Percentiles rank a stretch among this genome's conserved stretches.
These are phyloP conservation scores for Phaeosphaeria sp. DNA, from an alignment of 2,329 filamentous ascomycete species.

Conservation along the genomic window DNA sequence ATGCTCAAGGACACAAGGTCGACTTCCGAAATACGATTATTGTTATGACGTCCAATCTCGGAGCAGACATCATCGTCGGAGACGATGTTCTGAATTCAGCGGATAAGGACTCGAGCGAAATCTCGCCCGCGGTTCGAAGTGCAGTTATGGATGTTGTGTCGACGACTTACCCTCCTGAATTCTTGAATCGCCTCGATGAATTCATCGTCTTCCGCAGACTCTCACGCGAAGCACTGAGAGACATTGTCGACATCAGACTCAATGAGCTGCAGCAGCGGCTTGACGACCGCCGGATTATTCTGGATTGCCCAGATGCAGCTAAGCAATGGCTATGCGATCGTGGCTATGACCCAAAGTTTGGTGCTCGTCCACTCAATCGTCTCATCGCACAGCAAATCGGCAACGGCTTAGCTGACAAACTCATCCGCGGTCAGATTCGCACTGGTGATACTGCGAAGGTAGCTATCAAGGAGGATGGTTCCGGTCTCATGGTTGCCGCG, in stretches of 20 bases:
- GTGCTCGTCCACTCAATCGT: constrained; percentile 87
- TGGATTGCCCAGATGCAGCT: constrained; percentile 74
- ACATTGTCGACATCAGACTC: constrained; percentile 93
- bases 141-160: constrained; percentile 90
- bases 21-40: constrained; percentile 98
- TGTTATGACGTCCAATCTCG: constrained; percentile 93
- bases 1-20: constrained; percentile 93
- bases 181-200: constrained; percentile 94
- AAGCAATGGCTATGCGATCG: constrained; percentile 86
- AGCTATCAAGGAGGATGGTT: constrained; percentile 63
- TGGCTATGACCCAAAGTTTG: constrained; percentile 91
- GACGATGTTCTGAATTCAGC: constrained; percentile 70
- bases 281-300: constrained; percentile 81
- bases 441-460: constrained; percentile 77
- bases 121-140: constrained; percentile 74
- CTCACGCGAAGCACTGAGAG: constrained; percentile 76
- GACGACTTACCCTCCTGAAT: constrained; percentile 80
- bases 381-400: constrained; percentile 90
- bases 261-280: constrained; percentile 82
- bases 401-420: constrained; percentile 86
- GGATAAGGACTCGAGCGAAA: constrained; percentile 62
- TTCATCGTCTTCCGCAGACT: constrained; percentile 96
- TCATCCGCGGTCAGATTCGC: constrained; percentile 84
- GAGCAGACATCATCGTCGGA: constrained; percentile 87
- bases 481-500: constrained; percentile 33